These are phyloP conservation scores for Teratosphaeria nubilosa DNA, from an alignment of 2,329 filamentous ascomycete species.

Conservation along the genomic window DNA sequence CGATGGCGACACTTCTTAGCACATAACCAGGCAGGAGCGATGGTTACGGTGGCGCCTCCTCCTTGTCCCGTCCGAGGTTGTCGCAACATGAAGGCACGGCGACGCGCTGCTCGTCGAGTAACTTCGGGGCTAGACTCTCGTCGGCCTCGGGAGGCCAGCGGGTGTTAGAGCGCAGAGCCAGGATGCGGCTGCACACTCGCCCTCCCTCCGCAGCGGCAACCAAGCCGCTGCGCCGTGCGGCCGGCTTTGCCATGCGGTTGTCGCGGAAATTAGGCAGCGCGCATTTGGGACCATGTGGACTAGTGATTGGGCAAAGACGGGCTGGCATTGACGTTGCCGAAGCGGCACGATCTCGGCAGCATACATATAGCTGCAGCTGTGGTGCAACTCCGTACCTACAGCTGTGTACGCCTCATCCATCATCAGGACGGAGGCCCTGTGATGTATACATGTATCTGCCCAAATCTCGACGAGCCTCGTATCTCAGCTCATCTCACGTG, in stretches of 20 bases:
- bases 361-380: background rate
- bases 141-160: background rate
- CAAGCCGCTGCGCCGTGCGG: background rate
- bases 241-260: background rate
- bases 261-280: background rate
- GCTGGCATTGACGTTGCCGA: background rate
- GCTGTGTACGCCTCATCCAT: no score
- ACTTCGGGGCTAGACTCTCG: background rate
- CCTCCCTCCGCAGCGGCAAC: background rate
- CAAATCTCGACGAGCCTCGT: no score
- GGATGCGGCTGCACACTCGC: background rate
- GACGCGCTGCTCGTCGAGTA: background rate
- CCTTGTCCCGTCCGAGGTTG: background rate
- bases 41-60: background rate
- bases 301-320: background rate
- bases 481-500: no score
- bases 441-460: no score
- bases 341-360: background rate
- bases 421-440: no score
- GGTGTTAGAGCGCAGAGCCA: background rate
- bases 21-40: no score
- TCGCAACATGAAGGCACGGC: background rate
- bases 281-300: background rate
- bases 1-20: background rate
- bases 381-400: background rate